A percentile compares a stretch with the other conserved stretches of the same genome.
phyloP scores from a whole-genome alignment of 306 rosid genomes.

The Oxytropis ochrocephala region DNA sequence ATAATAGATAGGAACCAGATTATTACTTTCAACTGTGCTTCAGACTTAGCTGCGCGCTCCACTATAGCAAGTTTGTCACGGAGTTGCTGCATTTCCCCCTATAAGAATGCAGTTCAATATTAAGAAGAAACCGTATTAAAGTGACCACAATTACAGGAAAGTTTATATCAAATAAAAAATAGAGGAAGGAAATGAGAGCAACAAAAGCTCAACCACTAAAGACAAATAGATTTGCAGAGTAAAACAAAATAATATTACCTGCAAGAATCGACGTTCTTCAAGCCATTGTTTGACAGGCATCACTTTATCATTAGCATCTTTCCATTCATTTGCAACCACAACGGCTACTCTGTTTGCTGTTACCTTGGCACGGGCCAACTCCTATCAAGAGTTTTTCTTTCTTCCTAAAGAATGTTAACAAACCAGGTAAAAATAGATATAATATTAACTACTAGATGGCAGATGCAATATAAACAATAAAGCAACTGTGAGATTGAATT shows the following conservation, averaged over 20 bases:
- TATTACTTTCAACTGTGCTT: slow-evolving; percentile 94
- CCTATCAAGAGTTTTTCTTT: slow-evolving; percentile 73
- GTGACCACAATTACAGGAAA: slow-evolving; percentile 1
- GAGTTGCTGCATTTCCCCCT: slow-evolving; percentile 99
- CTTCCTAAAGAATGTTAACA: slow-evolving; percentile 44
- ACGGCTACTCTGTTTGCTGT: slow-evolving; percentile 80
- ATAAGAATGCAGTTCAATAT: slow-evolving; percentile 22
- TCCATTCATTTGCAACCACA: slow-evolving; percentile 95
- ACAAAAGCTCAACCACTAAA: neutral
- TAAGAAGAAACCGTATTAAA: slow-evolving; percentile 2
- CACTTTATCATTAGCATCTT: slow-evolving; percentile 84
- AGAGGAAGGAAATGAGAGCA: neutral
- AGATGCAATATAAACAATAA: neutral
- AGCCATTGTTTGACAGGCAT: slow-evolving; percentile 97
- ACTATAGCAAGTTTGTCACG: slow-evolving; percentile 84
- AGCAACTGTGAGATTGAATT: neutral
- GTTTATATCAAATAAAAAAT: neutral
- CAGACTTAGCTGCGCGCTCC: slow-evolving; percentile 85
- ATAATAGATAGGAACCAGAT: slow-evolving; percentile 34
- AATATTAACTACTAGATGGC: neutral
- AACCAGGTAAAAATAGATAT: slow-evolving; percentile 4
- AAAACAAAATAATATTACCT: slow-evolving; percentile 35
- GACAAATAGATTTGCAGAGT: neutral
- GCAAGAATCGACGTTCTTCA: slow-evolving; percentile 70
- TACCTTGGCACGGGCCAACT: slow-evolving; percentile 91